Evolutionary conservation across 2,329 filamentous ascomycete species (phyloP).

Genomic region (Fusarium verrucosum): DNA sequence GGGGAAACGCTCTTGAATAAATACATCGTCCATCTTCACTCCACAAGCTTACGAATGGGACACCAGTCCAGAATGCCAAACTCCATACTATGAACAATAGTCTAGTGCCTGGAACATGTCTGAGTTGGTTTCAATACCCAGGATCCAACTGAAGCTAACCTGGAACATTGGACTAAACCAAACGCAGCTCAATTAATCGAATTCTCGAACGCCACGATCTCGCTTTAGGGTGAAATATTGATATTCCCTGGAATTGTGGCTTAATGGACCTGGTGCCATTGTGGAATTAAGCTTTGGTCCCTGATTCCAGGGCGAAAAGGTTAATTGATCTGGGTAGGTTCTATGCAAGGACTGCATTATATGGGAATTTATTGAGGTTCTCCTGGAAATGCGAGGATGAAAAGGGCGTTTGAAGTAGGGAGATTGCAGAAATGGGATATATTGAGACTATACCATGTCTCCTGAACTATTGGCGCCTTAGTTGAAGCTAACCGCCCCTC

Average conservation of each 20-base stretch:
- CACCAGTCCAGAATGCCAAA: slow-evolving; percentile 16
- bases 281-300: slow-evolving; percentile 17
- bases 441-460: background rate
- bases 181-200: background rate
- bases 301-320: slow-evolving; percentile 22
- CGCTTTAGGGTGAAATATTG: background rate
- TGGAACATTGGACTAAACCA: slow-evolving; percentile 1
- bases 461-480: background rate
- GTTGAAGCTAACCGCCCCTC: background rate
- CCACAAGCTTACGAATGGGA: background rate
- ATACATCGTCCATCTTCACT: background rate
- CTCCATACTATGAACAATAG: slow-evolving; percentile 3
- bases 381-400: background rate
- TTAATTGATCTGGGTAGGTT: background rate
- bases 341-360: slow-evolving; percentile 6
- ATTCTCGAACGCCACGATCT: slow-evolving; percentile 16
- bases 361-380: background rate
- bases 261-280: background rate
- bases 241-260: slow-evolving; percentile 29
- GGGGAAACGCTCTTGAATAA: background rate
- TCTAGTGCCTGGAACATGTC: slow-evolving; percentile 13
- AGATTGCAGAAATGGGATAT: background rate
- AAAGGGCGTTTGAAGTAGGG: background rate
- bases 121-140: slow-evolving; percentile 1
- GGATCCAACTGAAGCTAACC: background rate